Evolutionary conservation across 495 filamentous ascomycete genomes (phyloP), one percentile per base, ranked within the genome.

Genomic region (Penicillium turbatum): DNA sequence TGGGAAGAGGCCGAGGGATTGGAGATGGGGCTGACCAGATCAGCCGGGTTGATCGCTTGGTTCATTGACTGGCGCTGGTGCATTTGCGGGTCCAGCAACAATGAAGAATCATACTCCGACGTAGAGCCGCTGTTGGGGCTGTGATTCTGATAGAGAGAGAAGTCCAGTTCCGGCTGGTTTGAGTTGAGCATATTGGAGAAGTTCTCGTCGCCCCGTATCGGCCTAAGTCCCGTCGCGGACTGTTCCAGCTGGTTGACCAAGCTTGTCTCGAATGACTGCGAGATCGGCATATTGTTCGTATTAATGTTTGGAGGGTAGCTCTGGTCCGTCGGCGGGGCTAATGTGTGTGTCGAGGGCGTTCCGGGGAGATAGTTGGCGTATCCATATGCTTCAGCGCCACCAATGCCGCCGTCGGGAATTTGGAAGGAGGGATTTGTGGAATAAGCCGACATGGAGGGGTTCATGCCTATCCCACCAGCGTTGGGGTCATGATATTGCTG

Each of bases 21-120:
- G 12, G 84, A 77, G 73, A 89, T 87, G 64, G 86, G 84, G 68
- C 82, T 84, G 70, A 88, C 79, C 50, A 89, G 74, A 56, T 86
- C 80, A 48, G 79, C 80, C 31, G 85, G 85, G 43, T 86, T 81
- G 54, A 85, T 72, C 0, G 74, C 74, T 53, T 78, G 75, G 53
- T 76, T 71, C 48, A 61, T 57, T 5, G 72, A 61, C 56, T 77
- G 58, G 32, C 65, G 60, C 31, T 63, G 54, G 16, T 74, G 70
- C 57, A 73, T 65, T 53, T 75, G 74, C n/a, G 74, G 71, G 52
- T 80, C 76, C 19, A 80, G 56, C 58, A 80, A 52, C 24, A 71
- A 55, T 17, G 72, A 70, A 43, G 74, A 69, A 51, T 71, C 67
- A 51, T 72, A 69, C 17, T 70, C 66, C 16, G 72, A 53, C 9